Conservation (phyloP, 768 basidiomycete species). For the Russula abietina region DNA sequence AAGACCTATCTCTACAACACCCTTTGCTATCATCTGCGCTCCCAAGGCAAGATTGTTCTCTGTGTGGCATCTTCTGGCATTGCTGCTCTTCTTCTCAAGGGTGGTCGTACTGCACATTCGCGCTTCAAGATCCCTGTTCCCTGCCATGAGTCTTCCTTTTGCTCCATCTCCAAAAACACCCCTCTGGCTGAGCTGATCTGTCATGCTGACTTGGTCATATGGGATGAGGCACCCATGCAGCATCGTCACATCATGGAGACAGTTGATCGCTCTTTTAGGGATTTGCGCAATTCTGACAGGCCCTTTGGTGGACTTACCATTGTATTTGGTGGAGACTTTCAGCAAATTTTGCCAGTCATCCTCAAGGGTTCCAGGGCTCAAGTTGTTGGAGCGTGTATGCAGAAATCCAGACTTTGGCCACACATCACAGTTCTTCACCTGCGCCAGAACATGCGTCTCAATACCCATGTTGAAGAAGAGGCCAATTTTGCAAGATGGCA, state of each 20-base stretch:
- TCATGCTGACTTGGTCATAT: not conserved
- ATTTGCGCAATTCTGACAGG: not conserved
- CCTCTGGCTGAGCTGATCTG: not conserved
- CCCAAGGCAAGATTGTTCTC: conserved; percentile 29
- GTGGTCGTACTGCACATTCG: no score
- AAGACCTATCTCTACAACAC: no score
- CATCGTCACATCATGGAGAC: not conserved
- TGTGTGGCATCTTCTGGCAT: conserved; percentile 42
- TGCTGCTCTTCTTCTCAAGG: no score
- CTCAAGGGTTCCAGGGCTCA: no score
- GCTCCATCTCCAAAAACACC: not conserved
- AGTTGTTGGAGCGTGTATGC: no score
- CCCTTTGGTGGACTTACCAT: not conserved
- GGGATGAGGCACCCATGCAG: not conserved
- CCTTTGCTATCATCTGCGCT: conserved; percentile 10
- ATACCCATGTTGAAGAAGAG: no score
- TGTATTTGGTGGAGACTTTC: not conserved
- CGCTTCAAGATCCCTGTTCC: conserved; percentile 8
- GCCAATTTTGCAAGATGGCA: no score
- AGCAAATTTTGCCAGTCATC: no score
- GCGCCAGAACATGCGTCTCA: no score
- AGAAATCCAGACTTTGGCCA: no score
- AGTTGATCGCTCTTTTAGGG: not conserved
- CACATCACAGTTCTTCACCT: no score
- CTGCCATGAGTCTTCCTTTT: conserved; percentile 15